Evolutionary conservation across 345 rosid species (phyloP).

Genomic region (Gossypium turneri): DNA sequence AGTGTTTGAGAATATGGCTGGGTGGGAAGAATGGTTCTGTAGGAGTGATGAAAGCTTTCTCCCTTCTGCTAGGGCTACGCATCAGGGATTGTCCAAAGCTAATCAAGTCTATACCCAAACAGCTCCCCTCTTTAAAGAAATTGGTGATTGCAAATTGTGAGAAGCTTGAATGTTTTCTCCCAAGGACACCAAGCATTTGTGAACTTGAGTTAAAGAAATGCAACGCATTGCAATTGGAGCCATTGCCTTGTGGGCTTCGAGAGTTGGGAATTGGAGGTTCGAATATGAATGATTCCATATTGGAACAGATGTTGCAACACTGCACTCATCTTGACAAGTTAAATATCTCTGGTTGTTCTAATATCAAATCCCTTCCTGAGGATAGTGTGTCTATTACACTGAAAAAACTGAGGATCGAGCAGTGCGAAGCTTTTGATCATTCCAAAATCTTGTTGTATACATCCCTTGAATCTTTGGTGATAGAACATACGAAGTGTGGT

Average conservation of each 20-base stretch:
- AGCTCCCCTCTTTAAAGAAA: background rate
- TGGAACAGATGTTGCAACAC: background rate
- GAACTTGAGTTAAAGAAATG: background rate
- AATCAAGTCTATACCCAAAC: background rate
- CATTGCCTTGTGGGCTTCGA: background rate
- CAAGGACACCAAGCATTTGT: background rate
- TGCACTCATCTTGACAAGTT: background rate
- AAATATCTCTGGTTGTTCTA: background rate
- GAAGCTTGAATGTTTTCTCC: background rate
- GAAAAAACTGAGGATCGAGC: rapidly evolving
- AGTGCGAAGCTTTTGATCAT: background rate
- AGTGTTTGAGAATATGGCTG: background rate
- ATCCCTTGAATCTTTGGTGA: background rate
- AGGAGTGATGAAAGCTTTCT: background rate
- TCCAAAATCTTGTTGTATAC: background rate
- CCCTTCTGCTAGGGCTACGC: background rate
- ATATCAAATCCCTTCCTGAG: background rate
- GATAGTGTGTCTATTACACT: background rate
- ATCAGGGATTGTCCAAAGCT: background rate
- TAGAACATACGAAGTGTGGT: rapidly evolving
- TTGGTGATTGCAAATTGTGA: background rate
- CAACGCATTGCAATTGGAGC: background rate
- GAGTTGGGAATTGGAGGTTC: background rate
- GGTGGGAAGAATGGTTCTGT: background rate
- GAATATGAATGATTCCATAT: background rate